A percentile compares a stretch with the other conserved stretches of the same genome.
These are phyloP conservation scores for Vigna nakashimae DNA, from an alignment of 306 rosid species.

Conservation along the genomic window DNA sequence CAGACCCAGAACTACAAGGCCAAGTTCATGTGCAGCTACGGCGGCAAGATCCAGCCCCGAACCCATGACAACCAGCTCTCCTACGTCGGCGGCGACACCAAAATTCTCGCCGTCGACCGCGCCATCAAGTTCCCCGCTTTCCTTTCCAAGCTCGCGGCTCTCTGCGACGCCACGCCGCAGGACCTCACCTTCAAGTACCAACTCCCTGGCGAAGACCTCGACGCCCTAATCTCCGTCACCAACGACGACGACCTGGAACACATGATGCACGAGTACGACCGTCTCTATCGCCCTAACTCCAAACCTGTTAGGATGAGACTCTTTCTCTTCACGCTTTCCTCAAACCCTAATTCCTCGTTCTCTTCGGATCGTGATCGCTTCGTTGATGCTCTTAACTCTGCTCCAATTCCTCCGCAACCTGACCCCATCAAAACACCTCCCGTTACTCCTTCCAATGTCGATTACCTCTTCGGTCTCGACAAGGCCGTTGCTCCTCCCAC, in stretches of 20 bases:
- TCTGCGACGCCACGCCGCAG: conserved; percentile 52
- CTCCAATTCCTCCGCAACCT: conserved; percentile 35
- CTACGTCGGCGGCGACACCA: conserved; percentile 91
- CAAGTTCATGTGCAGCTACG: conserved; percentile 92
- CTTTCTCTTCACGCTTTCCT: conserved; percentile 56
- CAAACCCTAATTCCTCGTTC: conserved; percentile 18
- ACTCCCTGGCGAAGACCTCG: conserved; percentile 94
- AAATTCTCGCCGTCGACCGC: conserved; percentile 90
- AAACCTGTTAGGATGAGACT: conserved; percentile 79
- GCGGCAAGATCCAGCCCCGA: conserved; percentile 96
- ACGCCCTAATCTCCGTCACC: conserved; percentile 85
- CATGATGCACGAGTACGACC: conserved; percentile 93
- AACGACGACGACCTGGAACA: conserved; percentile 92
- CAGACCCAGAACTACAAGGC: conserved; percentile 64
- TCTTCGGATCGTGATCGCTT: conserved; percentile 60
- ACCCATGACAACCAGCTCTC: conserved; percentile 84
- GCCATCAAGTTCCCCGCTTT: conserved; percentile 59
- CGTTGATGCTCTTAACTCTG: conserved; percentile 63
- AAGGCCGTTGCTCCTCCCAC: conserved; percentile 57
- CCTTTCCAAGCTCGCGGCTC: conserved; percentile 63
- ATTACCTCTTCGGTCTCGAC: conserved; percentile 72
- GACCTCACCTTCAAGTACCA: conserved; percentile 84
- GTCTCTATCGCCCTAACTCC: conserved; percentile 67
- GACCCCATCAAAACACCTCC: conserved; percentile 53
- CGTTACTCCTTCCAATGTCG: conserved; percentile 49